phyloP scores from a whole-genome alignment of 2,329 filamentous ascomycete genomes.

The Aspergillus sp. region DNA sequence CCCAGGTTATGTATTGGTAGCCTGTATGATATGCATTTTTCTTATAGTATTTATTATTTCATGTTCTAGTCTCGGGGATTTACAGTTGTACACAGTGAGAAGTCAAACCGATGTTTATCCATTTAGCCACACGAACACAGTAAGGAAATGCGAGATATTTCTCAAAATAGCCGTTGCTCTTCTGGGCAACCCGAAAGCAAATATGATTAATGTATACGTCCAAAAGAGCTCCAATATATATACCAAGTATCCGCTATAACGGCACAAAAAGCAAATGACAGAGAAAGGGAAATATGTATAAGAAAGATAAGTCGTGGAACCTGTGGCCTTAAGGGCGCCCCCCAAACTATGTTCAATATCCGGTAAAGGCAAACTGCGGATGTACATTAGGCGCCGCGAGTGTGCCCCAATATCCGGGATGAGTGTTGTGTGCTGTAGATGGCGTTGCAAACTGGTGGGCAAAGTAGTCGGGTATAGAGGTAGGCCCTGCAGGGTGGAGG shows the following conservation, averaged over 20 bases:
- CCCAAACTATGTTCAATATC: constrained; percentile 11
- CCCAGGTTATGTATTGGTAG: no score
- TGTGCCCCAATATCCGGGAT: constrained; percentile 16
- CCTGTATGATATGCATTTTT: no score
- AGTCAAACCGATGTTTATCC: no score
- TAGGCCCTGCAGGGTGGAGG: constrained; percentile 4
- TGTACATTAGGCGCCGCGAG: constrained; percentile 6
- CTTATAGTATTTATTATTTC: no score
- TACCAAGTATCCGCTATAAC: not conserved
- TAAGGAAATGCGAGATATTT: no score
- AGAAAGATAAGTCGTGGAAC: not conserved
- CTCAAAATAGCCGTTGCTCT: no score
- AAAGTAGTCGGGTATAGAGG: constrained; percentile 20
- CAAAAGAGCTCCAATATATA: not conserved
- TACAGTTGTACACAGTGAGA: no score
- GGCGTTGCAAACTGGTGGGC: constrained; percentile 16
- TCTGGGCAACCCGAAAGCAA: not conserved
- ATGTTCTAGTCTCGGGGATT: no score
- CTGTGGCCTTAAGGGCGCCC: not conserved
- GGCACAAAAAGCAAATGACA: not conserved
- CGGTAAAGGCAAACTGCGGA: constrained; percentile 14
- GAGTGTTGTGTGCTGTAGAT: constrained; percentile 4
- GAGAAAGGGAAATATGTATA: not conserved
- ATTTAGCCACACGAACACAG: no score
- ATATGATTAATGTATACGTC: not conserved